These are phyloP conservation scores for Plantago lanceolata DNA, from an alignment of 305 asterid genomes.

Conservation along the genomic window DNA sequence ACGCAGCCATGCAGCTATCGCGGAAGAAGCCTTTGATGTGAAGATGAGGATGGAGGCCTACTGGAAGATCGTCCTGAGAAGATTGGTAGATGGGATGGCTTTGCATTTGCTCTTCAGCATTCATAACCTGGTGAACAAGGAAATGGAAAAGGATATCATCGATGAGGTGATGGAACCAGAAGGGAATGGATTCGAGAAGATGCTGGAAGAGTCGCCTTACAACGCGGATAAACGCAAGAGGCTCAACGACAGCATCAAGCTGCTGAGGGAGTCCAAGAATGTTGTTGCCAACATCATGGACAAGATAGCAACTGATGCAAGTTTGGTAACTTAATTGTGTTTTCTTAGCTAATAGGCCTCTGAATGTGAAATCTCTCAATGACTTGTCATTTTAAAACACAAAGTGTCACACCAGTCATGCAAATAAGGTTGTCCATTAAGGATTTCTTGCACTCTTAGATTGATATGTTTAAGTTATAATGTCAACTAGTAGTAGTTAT, in stretches of 20 bases:
- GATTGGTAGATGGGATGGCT: conserved; percentile 20
- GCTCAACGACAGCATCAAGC: not conserved
- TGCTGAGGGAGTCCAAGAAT: conserved; percentile 10
- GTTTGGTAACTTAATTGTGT: not conserved
- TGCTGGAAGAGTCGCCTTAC: conserved; percentile 9
- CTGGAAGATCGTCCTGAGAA: conserved; percentile 26
- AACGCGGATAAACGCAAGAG: conserved; percentile 10
- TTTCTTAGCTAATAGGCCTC: too few species aligned
- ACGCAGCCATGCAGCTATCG: not conserved
- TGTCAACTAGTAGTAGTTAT: too few species aligned
- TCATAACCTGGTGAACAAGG: conserved; percentile 9
- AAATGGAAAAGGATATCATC: conserved; percentile 9
- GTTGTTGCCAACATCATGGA: conserved; percentile 6
- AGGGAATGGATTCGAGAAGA: conserved; percentile 5
- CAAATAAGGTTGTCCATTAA: too few species aligned
- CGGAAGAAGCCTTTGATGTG: not conserved
- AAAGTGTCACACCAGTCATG: too few species aligned
- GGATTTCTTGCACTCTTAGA: too few species aligned
- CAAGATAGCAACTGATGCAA: conserved; percentile 11
- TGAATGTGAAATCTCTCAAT: too few species aligned
- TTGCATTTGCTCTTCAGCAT: conserved; percentile 16
- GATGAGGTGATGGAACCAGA: conserved; percentile 6
- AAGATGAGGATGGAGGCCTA: conserved; percentile 19
- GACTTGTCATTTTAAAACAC: too few species aligned
- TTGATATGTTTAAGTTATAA: too few species aligned